Percentiles rank a stretch among this genome's conserved stretches.
phyloP scores from a whole-genome alignment of 2,329 filamentous ascomycete genomes.

The Microdochium trichocladiopsis region DNA sequence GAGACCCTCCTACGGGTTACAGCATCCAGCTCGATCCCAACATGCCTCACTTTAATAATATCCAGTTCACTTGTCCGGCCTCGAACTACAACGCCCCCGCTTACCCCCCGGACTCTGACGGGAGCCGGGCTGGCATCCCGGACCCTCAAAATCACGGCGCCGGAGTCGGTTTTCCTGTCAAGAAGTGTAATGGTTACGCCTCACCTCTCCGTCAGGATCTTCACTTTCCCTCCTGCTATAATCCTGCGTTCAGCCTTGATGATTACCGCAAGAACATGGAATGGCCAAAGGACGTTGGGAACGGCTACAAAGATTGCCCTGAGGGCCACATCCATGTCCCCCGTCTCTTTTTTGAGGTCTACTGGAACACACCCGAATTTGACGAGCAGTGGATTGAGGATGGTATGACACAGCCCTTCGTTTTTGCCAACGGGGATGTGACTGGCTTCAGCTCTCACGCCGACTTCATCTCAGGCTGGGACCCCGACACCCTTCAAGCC shows the following conservation, averaged over 20 bases:
- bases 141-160: slow-evolving; percentile 46
- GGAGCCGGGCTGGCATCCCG: slow-evolving; percentile 44
- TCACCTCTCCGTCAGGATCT: slow-evolving; percentile 60
- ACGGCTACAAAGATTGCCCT: slow-evolving; percentile 47
- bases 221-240: slow-evolving; percentile 70
- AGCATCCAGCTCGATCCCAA: slow-evolving; percentile 42
- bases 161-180: slow-evolving; percentile 63
- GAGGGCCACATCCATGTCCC: slow-evolving; percentile 46
- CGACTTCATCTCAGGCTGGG: slow-evolving; percentile 71
- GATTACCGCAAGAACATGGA: slow-evolving; percentile 60
- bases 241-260: slow-evolving; percentile 51
- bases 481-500: slow-evolving; percentile 54
- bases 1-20: slow-evolving; percentile 45
- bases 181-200: slow-evolving; percentile 57
- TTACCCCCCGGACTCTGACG: slow-evolving; percentile 48
- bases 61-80: slow-evolving; percentile 56
- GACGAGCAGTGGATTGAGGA: slow-evolving; percentile 44
- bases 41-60: slow-evolving; percentile 42
- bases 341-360: slow-evolving; percentile 52
- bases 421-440: slow-evolving; percentile 61
- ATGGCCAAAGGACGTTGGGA: slow-evolving; percentile 44
- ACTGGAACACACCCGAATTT: slow-evolving; percentile 52
- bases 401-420: slow-evolving; percentile 54
- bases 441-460: slow-evolving; percentile 66
- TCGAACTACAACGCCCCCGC: slow-evolving; percentile 37